Conservation (phyloP, 257 asterid species). For the Solanum etuberosum region DNA sequence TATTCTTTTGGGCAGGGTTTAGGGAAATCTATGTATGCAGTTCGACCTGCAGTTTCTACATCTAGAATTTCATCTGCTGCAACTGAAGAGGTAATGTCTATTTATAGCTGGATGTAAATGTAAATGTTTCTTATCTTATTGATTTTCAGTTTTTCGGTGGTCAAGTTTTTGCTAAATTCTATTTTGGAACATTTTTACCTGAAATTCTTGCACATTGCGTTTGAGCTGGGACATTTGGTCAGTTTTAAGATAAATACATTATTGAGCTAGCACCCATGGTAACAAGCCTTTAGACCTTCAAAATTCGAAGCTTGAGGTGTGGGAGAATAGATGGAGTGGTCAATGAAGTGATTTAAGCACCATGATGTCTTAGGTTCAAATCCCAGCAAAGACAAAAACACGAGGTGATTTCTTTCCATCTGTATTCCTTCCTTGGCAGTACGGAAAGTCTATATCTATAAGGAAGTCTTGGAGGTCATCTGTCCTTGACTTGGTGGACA, state of each 20-base stretch:
- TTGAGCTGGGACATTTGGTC: not conserved
- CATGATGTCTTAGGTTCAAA: not conserved
- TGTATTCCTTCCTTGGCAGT: not conserved
- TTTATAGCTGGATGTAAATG: not conserved
- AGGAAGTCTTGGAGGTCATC: not conserved
- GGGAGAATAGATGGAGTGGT: not conserved
- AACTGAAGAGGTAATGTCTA: conserved; percentile 41
- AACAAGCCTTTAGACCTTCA: not conserved
- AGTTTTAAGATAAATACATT: not conserved
- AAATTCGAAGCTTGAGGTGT: not conserved
- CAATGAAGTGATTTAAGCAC: not conserved
- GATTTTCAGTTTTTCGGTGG: not conserved
- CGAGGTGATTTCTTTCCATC: not conserved
- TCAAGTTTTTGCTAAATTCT: not conserved
- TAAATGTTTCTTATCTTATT: not conserved
- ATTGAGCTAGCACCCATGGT: not conserved
- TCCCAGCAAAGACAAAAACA: not conserved
- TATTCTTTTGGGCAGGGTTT: conserved; percentile 22
- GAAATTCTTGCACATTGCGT: not conserved
- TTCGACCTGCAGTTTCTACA: conserved; percentile 28
- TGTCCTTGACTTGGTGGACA: not conserved
- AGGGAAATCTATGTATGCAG: conserved; percentile 35
- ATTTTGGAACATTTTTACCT: not conserved
- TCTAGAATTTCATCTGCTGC: conserved; percentile 25
- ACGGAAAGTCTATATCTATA: not conserved